These are phyloP conservation scores for Durotheca rogersii DNA, from an alignment of 495 filamentous ascomycete genomes.

Conservation along the genomic window DNA sequence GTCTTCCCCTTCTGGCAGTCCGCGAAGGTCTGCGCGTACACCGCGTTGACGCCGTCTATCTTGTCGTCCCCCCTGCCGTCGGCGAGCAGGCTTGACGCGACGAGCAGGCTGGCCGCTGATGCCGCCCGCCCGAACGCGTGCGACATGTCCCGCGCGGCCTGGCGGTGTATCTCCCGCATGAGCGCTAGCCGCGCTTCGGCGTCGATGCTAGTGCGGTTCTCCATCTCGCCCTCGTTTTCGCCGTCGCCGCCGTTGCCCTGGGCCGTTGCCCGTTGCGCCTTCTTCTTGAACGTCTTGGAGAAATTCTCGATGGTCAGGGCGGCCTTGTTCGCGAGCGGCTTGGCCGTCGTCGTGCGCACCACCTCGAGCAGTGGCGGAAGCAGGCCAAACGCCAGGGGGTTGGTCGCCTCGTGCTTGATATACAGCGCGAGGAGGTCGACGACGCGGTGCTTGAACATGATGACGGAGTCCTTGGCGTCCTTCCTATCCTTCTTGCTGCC, in stretches of 20 bases:
- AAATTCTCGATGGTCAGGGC: constrained; percentile 66
- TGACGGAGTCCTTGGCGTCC: constrained; percentile 82
- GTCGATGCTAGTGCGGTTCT: too few relatives aligned
- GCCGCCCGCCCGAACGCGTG: constrained; percentile 52
- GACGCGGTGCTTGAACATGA: constrained; percentile 93
- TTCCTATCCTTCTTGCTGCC: constrained; percentile 72
- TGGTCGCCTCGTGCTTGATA: constrained; percentile 72
- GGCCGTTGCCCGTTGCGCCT: constrained; percentile 39
- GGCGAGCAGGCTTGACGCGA: constrained; percentile 46
- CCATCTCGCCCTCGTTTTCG: constrained; percentile 24
- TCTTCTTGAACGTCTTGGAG: constrained; percentile 67
- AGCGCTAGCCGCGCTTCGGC: constrained; percentile 51
- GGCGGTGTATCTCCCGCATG: constrained; percentile 67
- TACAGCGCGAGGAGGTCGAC: constrained; percentile 86
- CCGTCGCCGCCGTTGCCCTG: constrained; percentile 15
- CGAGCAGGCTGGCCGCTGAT: constrained; percentile 50
- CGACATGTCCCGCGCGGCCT: constrained; percentile 61
- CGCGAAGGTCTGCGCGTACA: constrained; percentile 48
- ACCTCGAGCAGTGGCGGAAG: constrained; percentile 59
- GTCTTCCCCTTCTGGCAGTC: constrained; percentile 45
- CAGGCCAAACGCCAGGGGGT: constrained; percentile 63
- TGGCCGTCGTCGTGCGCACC: constrained; percentile 59
- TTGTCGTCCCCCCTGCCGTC: constrained; percentile 36
- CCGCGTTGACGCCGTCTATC: constrained; percentile 35
- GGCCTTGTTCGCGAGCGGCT: constrained; percentile 72